Percentiles rank a stretch among this genome's conserved stretches.
Conservation (phyloP, 148 eudicot species). For the Spergularia bocconei region DNA sequence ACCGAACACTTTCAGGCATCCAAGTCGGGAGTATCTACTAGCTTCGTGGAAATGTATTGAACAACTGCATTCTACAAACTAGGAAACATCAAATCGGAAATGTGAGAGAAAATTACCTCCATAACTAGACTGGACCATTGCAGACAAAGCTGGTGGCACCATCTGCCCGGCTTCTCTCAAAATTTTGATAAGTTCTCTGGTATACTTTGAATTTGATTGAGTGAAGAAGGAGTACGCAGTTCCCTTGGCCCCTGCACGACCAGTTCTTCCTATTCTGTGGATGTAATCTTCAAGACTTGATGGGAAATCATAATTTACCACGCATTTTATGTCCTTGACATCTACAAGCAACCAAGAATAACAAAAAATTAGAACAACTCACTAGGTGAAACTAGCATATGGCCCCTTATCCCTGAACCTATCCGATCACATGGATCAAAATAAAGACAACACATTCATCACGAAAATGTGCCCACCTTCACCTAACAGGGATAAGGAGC, state of each 20-base stretch:
- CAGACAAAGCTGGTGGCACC: conserved; percentile 63
- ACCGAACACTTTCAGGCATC: too few species aligned
- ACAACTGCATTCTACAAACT: too few species aligned
- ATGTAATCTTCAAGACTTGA: conserved; percentile 89
- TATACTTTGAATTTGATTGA: conserved; percentile 68
- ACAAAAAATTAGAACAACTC: conserved; percentile 13
- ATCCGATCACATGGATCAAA: conserved; percentile 52
- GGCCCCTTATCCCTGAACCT: conserved; percentile 90
- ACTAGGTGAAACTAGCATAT: conserved; percentile 21
- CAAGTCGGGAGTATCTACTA: not conserved
- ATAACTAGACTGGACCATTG: conserved; percentile 55
- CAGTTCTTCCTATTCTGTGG: conserved; percentile 96
- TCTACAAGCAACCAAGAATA: conserved; percentile 45
- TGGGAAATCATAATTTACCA: conserved; percentile 91
- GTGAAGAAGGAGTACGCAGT: conserved; percentile 90
- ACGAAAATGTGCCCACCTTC: conserved; percentile 91
- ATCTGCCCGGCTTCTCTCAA: conserved; percentile 89
- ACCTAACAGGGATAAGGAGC: conserved; percentile 99
- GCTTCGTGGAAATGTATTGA: too few species aligned
- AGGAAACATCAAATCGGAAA: too few species aligned
- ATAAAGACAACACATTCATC: conserved; percentile 71
- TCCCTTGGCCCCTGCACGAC: conserved; percentile 97
- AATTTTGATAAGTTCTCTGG: conserved; percentile 78
- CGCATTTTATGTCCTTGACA: conserved; percentile 99
- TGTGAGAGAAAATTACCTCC: conserved; percentile 47